These are phyloP conservation scores for Papilionanthe hybrid DNA, from an alignment of 116 monocot genomes.

Conservation along the genomic window DNA sequence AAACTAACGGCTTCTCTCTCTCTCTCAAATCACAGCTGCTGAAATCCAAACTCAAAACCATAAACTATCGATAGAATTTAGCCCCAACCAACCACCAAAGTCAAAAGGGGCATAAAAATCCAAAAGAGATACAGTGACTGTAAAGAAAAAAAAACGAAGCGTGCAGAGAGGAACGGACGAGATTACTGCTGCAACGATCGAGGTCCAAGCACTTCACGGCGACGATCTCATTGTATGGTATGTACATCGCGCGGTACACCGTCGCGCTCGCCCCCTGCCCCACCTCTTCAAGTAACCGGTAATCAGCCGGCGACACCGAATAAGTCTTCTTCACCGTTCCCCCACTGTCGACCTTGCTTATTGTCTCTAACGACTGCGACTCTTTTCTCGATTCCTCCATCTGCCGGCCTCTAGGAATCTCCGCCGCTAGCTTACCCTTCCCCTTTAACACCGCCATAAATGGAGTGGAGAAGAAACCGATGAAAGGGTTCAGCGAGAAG, in stretches of 20 bases:
- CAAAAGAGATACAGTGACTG: neutral
- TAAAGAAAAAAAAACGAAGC: neutral
- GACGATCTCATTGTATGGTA: conserved; percentile 64
- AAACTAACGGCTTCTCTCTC: no score
- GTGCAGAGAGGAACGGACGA: conserved; percentile 37
- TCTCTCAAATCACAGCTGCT: neutral
- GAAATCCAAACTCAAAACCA: neutral
- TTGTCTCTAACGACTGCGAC: neutral
- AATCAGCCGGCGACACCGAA: conserved; percentile 52
- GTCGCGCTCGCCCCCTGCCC: conserved; percentile 88
- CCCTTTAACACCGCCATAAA: conserved; percentile 17
- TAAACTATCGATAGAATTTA: neutral
- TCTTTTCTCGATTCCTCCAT: neutral
- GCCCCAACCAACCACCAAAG: neutral
- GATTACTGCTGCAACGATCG: conserved; percentile 93
- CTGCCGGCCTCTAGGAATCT: neutral
- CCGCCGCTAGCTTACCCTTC: neutral
- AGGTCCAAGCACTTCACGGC: conserved; percentile 98
- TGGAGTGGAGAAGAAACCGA: neutral
- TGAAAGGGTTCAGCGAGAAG: neutral
- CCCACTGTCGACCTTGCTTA: conserved; percentile 29
- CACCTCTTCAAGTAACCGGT: conserved; percentile 76
- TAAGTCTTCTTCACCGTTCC: conserved; percentile 34
- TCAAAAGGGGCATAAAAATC: neutral
- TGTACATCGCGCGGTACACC: conserved; percentile 77